Evolutionary conservation across 306 rosid species (phyloP).

Genomic region (Leucaena leucocephala): DNA sequence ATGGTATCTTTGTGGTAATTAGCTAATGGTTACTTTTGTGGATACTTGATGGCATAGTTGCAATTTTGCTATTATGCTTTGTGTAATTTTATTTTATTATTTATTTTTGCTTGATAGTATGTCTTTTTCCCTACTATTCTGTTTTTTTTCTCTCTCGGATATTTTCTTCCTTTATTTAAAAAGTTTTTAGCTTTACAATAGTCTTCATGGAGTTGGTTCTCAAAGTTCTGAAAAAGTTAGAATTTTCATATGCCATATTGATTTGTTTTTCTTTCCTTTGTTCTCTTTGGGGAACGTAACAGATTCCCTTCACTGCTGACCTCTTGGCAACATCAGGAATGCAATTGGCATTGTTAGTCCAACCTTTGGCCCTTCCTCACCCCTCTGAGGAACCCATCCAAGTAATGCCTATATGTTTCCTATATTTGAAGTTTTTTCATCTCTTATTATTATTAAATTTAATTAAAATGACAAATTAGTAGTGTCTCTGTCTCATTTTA

Average conservation of each 20-base stretch:
- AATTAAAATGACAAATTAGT: constrained; percentile 20
- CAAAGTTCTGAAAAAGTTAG: constrained; percentile 22
- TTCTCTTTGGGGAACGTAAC: constrained; percentile 42
- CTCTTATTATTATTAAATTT: constrained; percentile 19
- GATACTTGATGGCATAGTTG: constrained; percentile 2
- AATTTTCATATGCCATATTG: constrained; percentile 33
- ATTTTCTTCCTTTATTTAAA: constrained; percentile 29
- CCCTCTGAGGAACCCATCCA: constrained; percentile 95
- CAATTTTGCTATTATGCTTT: constrained; percentile 33
- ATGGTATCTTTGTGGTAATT: constrained; percentile 25
- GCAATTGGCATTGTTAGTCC: constrained; percentile 95
- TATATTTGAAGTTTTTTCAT: constrained; percentile 30
- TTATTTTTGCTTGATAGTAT: not conserved
- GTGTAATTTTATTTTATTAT: not conserved
- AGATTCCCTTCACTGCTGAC: constrained; percentile 93
- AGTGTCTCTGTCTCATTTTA: not conserved
- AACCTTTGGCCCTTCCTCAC: constrained; percentile 97
- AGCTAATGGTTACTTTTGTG: constrained; percentile 13
- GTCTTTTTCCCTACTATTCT: constrained; percentile 1
- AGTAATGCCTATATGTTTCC: constrained; percentile 47
- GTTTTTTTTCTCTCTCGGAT: too few species aligned
- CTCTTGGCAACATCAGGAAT: constrained; percentile 92
- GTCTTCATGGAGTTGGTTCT: constrained; percentile 24
- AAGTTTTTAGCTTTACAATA: constrained; percentile 23
- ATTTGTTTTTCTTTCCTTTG: constrained; percentile 28